A percentile compares a stretch with the other conserved stretches of the same genome.
Conservation (phyloP, 73 alveolate genomes). For the Symbiodinium pilosum region DNA sequence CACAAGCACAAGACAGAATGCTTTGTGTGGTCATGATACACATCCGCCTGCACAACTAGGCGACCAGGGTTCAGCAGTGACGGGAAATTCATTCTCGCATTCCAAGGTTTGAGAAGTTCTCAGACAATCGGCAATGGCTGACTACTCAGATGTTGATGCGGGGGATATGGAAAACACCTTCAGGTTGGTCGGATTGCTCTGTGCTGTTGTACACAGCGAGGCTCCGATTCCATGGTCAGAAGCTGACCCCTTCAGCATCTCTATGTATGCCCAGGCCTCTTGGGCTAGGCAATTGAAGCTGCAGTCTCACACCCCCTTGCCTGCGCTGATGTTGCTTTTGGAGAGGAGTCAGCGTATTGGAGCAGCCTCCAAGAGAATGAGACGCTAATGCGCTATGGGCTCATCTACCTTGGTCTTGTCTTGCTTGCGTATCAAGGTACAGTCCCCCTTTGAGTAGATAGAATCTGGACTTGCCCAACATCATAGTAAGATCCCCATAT, state of each 20-base stretch:
- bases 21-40: neutral
- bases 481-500: too few relatives aligned
- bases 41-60: too few relatives aligned
- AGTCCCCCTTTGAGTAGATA: too few relatives aligned
- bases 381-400: slow-evolving; percentile 51
- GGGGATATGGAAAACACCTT: neutral
- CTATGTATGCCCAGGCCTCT: slow-evolving; percentile 83
- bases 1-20: too few relatives aligned
- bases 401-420: neutral
- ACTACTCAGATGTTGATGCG: neutral
- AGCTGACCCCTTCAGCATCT: slow-evolving; percentile 87
- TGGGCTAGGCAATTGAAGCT: too few relatives aligned
- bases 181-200: neutral
- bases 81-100: too few relatives aligned
- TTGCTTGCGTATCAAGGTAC: too few relatives aligned
- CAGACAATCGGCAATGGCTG: neutral
- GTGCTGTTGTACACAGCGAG: neutral
- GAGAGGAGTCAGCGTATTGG: slow-evolving; percentile 81
- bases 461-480: too few relatives aligned
- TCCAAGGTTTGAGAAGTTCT: too few relatives aligned
- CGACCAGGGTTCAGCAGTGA: too few relatives aligned
- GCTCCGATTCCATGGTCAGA: slow-evolving; percentile 93
- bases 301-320: neutral
- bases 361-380: slow-evolving; percentile 80
- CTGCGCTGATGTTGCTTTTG: neutral